A percentile compares a stretch with the other conserved stretches of the same genome.
Conservation (phyloP, 768 basidiomycete genomes). For the Trametes gibbosa region DNA sequence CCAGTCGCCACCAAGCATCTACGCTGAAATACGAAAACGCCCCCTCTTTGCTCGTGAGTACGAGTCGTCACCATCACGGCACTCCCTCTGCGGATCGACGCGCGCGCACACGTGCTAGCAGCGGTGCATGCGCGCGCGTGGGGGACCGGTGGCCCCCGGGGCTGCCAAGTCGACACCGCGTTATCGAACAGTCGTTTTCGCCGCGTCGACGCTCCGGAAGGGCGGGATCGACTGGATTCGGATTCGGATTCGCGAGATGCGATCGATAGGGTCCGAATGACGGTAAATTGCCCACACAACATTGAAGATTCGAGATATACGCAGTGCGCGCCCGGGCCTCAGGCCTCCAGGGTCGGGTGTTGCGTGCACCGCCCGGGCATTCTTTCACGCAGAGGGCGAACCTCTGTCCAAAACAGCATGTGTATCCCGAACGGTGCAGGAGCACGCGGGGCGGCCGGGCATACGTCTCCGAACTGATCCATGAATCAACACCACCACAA, state of each 20-base stretch:
- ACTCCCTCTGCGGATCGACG: background rate
- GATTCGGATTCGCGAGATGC: background rate
- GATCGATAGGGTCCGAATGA: too few relatives aligned
- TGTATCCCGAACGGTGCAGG: too few relatives aligned
- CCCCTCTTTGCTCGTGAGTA: background rate
- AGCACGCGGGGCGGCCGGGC: too few relatives aligned
- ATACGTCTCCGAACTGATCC: too few relatives aligned
- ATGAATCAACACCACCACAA: too few relatives aligned
- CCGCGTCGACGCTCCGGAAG: background rate
- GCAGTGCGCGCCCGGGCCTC: too few relatives aligned
- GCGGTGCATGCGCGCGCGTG: slow-evolving; percentile 9
- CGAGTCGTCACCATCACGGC: background rate
- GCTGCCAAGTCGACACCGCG: too few relatives aligned
- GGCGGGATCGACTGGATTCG: background rate
- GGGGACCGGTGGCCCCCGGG: background rate
- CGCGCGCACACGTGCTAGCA: slow-evolving; percentile 5
- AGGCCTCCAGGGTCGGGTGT: background rate
- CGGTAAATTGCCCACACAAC: too few relatives aligned
- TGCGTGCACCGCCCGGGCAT: background rate
- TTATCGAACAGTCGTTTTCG: background rate
- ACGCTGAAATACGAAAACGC: background rate
- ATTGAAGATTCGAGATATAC: too few relatives aligned
- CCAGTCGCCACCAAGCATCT: background rate
- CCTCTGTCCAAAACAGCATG: background rate
- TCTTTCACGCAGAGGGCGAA: background rate